These are phyloP conservation scores for Leucosporidium yakuticum DNA, from an alignment of 768 basidiomycete species.

Conservation along the genomic window DNA sequence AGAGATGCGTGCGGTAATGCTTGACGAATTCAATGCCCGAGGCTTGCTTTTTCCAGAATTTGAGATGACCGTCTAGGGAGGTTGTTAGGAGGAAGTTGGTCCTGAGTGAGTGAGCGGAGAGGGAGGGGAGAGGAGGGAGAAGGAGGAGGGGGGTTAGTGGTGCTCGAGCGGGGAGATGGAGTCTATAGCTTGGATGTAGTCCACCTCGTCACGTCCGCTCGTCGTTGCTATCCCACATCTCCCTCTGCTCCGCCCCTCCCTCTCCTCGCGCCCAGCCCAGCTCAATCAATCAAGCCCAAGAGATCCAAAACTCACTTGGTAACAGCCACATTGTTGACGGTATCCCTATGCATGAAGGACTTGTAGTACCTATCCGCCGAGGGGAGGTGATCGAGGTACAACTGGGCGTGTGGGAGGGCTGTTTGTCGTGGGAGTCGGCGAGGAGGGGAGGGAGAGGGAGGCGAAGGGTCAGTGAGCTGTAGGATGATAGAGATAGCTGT, in stretches of 20 bases:
- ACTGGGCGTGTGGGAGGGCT: slow-evolving; percentile 89
- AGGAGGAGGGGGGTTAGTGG: too few species aligned
- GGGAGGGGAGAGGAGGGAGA: background rate
- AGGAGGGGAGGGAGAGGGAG: background rate
- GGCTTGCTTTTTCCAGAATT: slow-evolving; percentile 98
- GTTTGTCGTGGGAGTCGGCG: slow-evolving; percentile 9
- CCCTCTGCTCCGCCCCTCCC: too few species aligned
- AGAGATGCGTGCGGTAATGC: slow-evolving; percentile 87
- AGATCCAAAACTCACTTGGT: slow-evolving; percentile 63
- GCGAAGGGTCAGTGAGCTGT: background rate
- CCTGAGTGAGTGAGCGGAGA: slow-evolving; percentile 46
- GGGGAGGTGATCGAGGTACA: slow-evolving; percentile 88
- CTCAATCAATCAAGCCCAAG: background rate
- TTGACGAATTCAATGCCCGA: slow-evolving; percentile 95
- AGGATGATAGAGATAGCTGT: background rate
- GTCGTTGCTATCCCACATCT: too few species aligned
- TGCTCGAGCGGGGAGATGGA: background rate
- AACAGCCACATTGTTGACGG: slow-evolving; percentile 77
- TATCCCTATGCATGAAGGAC: slow-evolving; percentile 96
- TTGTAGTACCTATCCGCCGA: slow-evolving; percentile 89
- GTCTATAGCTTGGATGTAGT: too few species aligned
- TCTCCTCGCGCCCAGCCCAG: background rate
- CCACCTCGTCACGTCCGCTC: too few species aligned
- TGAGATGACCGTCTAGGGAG: slow-evolving; percentile 88
- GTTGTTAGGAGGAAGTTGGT: slow-evolving; percentile 92